phyloP scores from a whole-genome alignment of 768 basidiomycete genomes.

The Scleroderma bovista region DNA sequence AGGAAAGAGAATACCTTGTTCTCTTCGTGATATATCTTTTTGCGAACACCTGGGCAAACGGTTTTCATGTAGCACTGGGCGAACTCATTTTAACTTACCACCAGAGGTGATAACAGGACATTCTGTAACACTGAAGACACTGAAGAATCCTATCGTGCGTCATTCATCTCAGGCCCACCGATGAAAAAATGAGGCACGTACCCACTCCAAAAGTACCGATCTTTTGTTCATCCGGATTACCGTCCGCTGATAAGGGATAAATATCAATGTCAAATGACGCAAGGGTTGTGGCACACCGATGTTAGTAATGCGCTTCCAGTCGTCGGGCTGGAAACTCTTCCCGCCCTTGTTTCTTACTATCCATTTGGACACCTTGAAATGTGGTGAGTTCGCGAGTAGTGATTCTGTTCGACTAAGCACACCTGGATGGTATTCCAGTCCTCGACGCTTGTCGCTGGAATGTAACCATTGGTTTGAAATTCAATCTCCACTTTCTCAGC shows the following conservation, averaged over 20 bases:
- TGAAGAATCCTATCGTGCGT: conserved; percentile 17
- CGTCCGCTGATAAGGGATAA: conserved; percentile 31
- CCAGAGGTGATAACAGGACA: conserved; percentile 21
- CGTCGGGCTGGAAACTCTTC: conserved; percentile 37
- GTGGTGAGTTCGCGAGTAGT: neutral
- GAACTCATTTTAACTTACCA: neutral
- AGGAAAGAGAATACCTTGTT: conserved; percentile 5
- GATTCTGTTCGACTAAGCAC: neutral
- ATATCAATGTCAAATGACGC: neutral
- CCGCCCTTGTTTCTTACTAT: conserved; percentile 46
- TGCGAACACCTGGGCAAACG: neutral
- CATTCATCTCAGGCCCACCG: neutral
- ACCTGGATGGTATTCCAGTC: conserved; percentile 3
- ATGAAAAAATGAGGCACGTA: too few relatives aligned
- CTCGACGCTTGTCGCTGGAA: neutral
- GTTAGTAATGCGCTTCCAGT: conserved; percentile 45
- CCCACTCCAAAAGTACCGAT: conserved; percentile 43
- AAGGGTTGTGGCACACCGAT: conserved; percentile 21
- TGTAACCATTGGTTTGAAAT: conserved; percentile 24
- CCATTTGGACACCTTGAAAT: conserved; percentile 32
- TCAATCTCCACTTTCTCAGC: conserved; percentile 31
- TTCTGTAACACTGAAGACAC: conserved; percentile 27
- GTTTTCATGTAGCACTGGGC: neutral
- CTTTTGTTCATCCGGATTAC: conserved; percentile 49
- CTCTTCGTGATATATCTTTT: conserved; percentile 2